Conservation (phyloP, 2,329 filamentous ascomycete genomes). For the Trichophyton verrucosum region DNA sequence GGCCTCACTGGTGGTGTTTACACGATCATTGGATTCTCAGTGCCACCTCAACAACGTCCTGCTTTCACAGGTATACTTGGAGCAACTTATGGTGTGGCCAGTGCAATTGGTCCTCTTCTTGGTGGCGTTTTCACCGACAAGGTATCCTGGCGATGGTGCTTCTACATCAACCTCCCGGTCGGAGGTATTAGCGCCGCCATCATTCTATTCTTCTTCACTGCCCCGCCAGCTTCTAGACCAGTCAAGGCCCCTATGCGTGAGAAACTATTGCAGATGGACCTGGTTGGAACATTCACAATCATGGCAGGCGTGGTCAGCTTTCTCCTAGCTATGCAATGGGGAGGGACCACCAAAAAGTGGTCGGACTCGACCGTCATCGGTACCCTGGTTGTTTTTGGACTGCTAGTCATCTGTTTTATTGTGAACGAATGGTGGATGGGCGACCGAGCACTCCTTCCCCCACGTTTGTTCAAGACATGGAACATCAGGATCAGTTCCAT, state of each 20-base stretch:
- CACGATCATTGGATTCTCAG: slow-evolving; percentile 15
- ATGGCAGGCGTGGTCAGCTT: slow-evolving; percentile 18
- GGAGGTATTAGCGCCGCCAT: slow-evolving; percentile 9
- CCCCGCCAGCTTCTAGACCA: slow-evolving; percentile 11
- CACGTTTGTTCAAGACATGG: slow-evolving; percentile 16
- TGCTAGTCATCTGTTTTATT: slow-evolving; percentile 16
- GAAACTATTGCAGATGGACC: slow-evolving; percentile 17
- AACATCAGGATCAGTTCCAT: slow-evolving; percentile 1
- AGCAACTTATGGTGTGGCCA: slow-evolving; percentile 13
- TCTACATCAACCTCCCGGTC: slow-evolving; percentile 27
- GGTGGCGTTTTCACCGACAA: slow-evolving; percentile 14
- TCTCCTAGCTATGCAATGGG: slow-evolving; percentile 21
- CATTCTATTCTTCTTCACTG: slow-evolving; percentile 12
- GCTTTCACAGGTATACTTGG: slow-evolving; percentile 13
- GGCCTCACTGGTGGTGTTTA: slow-evolving; percentile 30
- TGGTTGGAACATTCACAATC: slow-evolving; percentile 16
- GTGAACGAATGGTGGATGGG: slow-evolving; percentile 10
- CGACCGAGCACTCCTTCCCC: slow-evolving; percentile 20
- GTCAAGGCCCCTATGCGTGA: slow-evolving; percentile 10
- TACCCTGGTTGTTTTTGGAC: slow-evolving; percentile 15
- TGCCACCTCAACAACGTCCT: slow-evolving; percentile 9
- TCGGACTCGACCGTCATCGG: slow-evolving; percentile 16
- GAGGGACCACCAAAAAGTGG: slow-evolving; percentile 18
- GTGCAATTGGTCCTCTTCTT: slow-evolving; percentile 13
- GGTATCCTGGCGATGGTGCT: slow-evolving; percentile 17